Percentiles rank a stretch among this genome's conserved stretches.
Evolutionary conservation across 148 eudicot genomes (phyloP).

Genomic region (Rhododendron kiyosumense): DNA sequence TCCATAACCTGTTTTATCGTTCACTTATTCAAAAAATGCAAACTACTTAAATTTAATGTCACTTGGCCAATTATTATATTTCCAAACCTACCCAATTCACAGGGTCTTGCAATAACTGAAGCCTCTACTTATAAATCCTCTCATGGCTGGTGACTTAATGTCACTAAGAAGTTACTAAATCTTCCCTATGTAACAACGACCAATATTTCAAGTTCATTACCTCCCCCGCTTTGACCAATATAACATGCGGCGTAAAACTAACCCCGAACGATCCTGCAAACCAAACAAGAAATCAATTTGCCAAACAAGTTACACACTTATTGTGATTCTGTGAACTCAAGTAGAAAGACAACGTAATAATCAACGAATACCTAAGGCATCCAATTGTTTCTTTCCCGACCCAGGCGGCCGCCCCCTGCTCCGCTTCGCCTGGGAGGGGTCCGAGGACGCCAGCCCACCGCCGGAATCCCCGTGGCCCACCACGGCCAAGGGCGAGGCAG

Average conservation of each 20-base stretch:
- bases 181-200: neutral
- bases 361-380: slow-evolving; percentile 61
- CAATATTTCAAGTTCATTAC: slow-evolving; percentile 23
- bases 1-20: neutral
- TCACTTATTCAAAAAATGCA: neutral
- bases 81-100: neutral
- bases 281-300: neutral
- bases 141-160: neutral
- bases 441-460: slow-evolving; percentile 26
- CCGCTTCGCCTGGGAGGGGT: slow-evolving; percentile 25
- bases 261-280: slow-evolving; percentile 67
- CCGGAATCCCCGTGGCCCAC: slow-evolving; percentile 26
- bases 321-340: neutral
- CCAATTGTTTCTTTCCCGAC: slow-evolving; percentile 59
- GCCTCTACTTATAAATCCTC: neutral
- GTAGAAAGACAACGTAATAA: neutral
- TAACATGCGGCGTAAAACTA: slow-evolving; percentile 81
- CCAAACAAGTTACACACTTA: neutral
- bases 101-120: neutral
- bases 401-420: slow-evolving; percentile 49
- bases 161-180: neutral
- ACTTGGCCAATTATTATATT: neutral
- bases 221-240: slow-evolving; percentile 72
- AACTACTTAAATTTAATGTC: neutral
- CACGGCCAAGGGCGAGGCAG: neutral